Evolutionary conservation across 2,329 filamentous ascomycete species (phyloP).

Genomic region (Ophiocordyceps camponoti-floridani): DNA sequence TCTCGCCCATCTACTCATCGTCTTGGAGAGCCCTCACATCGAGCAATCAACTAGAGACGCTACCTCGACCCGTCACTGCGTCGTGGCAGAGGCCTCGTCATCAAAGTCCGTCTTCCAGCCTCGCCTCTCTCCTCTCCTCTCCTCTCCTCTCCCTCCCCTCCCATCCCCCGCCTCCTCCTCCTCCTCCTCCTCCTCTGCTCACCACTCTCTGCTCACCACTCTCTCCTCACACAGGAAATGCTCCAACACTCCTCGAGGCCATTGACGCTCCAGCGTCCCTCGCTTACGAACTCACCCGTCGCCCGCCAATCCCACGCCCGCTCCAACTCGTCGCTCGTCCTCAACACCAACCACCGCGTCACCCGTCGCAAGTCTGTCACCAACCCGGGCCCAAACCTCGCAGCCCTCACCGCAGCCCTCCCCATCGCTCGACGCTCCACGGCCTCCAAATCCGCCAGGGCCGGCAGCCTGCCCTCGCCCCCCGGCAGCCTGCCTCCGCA

Average conservation of each 20-base stretch:
- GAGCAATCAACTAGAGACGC: no score
- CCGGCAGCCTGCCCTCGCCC: constrained; percentile 41
- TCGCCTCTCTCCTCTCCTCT: no score
- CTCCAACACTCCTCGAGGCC: constrained; percentile 44
- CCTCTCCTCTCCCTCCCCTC: no score
- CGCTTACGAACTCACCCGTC: constrained; percentile 38
- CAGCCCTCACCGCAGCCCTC: constrained; percentile 56
- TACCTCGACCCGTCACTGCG: no score
- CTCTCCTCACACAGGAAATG: constrained; percentile 46
- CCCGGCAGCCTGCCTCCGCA: constrained; percentile 50
- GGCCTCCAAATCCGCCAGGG: constrained; percentile 42
- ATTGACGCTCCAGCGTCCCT: constrained; percentile 43
- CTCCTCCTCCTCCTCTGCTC: no score
- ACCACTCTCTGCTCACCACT: no score
- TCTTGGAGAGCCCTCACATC: no score
- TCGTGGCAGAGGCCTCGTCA: no score
- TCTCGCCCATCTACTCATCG: no score
- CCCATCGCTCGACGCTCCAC: constrained; percentile 54
- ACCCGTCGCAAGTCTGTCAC: constrained; percentile 90
- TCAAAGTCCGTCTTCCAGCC: no score
- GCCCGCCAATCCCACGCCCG: constrained; percentile 49
- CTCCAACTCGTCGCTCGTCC: constrained; percentile 63
- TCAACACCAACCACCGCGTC: constrained; percentile 70
- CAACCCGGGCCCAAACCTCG: constrained; percentile 52
- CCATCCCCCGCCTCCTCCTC: no score